Percentiles rank a stretch among this genome's conserved stretches.
phyloP scores from a whole-genome alignment of 805 yeast genomes.

The Cyberlindnera veronae region DNA sequence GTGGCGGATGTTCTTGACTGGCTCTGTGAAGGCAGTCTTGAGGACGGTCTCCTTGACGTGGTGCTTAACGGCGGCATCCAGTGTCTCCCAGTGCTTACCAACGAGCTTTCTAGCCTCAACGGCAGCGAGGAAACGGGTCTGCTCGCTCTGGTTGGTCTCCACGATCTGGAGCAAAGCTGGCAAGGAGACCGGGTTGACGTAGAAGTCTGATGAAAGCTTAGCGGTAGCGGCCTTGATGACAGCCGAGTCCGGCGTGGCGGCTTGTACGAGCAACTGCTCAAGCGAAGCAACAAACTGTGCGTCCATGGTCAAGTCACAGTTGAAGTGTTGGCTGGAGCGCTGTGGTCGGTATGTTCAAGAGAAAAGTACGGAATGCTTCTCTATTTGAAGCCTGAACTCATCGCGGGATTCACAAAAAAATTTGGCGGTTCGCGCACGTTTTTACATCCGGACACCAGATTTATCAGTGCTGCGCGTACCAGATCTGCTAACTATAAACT shows the following conservation, averaged over 20 bases:
- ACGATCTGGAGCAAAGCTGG: slow-evolving; percentile 82
- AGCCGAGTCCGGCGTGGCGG: slow-evolving; percentile 75
- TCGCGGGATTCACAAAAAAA: slow-evolving; percentile 13
- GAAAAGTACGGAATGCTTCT: slow-evolving; percentile 1
- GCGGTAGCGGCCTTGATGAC: slow-evolving; percentile 81
- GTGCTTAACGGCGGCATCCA: slow-evolving; percentile 45
- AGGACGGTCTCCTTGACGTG: slow-evolving; percentile 68
- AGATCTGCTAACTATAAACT: no score
- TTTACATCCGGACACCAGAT: no score
- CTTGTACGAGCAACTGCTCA: slow-evolving; percentile 75
- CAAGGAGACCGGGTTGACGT: slow-evolving; percentile 64
- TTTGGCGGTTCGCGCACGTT: slow-evolving; percentile 14
- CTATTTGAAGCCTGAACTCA: slow-evolving; percentile 6
- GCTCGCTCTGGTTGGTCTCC: slow-evolving; percentile 64
- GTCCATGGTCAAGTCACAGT: slow-evolving; percentile 46
- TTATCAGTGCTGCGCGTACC: no score
- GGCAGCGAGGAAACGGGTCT: slow-evolving; percentile 88
- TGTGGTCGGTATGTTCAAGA: background rate
- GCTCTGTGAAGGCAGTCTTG: slow-evolving; percentile 62
- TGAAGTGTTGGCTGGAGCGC: background rate
- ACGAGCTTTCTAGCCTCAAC: slow-evolving; percentile 92
- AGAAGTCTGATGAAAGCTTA: slow-evolving; percentile 69
- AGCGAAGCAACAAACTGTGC: slow-evolving; percentile 63
- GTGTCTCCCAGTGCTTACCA: slow-evolving; percentile 57
- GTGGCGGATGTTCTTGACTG: slow-evolving; percentile 71